Base-by-base conservation (phyloP, 257 asterid species). In the Solanum gracilifrons region DNA sequence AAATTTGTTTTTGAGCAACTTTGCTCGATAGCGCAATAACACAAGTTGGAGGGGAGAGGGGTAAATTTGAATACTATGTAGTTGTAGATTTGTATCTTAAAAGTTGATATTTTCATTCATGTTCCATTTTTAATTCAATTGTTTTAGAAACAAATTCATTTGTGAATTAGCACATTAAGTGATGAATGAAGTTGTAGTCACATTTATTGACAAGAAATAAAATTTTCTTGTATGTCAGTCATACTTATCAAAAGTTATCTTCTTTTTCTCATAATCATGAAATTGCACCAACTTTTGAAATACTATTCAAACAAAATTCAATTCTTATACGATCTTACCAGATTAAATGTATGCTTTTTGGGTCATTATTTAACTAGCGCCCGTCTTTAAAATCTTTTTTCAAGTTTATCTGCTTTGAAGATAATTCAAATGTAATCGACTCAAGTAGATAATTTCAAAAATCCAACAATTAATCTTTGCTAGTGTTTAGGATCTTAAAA, bases 1-100 rank as follows among this genome's bases (percentile, higher is more conserved):
- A 93, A 85, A 73, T 88, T 86, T 94, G 86, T 96, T 72, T 92
- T 91, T 25, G 94, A 96, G 71, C 98, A 95, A n/a, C 95, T 96
- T 87, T 94, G 94, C 27, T 88, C 87, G 12, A 86, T 90, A 37
- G 85, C 87, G 31, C 51, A 84, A 87, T 84, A 85, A 85, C 85
- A 79, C 89, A 76, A 9, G 43, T 36, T 36, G 36, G 9, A 13
- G 33, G 64, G 62, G 21, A 37, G 64, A 74, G 23, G 85, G 89
- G 87, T 87, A 86, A 51, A 27, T 73, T 73, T 73, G 82, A 73
- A 20, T 73, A 33, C 29, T 33, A 20, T 74, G 82, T 73, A 33
- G 80, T 36, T 74, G 82, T 74, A 77, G 11, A 18, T 33, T 43
- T 82, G 85, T 73, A 77, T 85, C 83, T 85, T 73, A 73, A 86